phyloP scores from a whole-genome alignment of 2,329 filamentous ascomycete species.

The Clarireedia hainanense region DNA sequence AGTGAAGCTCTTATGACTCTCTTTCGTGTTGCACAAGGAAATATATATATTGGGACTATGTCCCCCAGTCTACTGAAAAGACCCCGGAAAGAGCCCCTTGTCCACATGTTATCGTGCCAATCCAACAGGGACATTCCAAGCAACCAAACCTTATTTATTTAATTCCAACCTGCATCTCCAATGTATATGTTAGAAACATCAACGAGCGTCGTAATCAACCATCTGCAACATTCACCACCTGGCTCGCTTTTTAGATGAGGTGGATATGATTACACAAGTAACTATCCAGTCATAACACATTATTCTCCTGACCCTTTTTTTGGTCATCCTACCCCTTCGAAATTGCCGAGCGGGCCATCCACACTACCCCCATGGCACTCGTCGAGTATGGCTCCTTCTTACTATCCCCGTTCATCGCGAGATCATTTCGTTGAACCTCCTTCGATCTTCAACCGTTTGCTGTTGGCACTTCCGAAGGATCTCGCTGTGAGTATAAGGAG shows the following conservation, averaged over 20 bases:
- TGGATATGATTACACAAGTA: background rate
- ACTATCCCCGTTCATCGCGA: constrained; percentile 19
- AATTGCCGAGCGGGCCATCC: background rate
- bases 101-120: background rate
- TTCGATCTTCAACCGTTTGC: constrained; percentile 21
- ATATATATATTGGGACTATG: no score
- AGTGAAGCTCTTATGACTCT: background rate
- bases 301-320: background rate
- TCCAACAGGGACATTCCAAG: background rate
- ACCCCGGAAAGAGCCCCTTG: constrained; percentile 1
- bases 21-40: background rate
- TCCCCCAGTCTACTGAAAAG: background rate
- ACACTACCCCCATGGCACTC: no score
- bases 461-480: constrained; percentile 17
- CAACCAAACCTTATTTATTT: no score
- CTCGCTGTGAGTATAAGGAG: constrained; percentile 20
- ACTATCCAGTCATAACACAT: background rate
- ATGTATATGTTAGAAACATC: no score
- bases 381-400: constrained; percentile 16
- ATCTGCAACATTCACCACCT: background rate
- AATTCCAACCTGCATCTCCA: no score
- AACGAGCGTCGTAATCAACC: background rate
- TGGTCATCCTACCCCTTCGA: background rate
- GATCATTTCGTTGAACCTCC: constrained; percentile 23
- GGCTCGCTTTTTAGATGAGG: background rate